Evolutionary conservation across 1,284 basidiomycete species (phyloP).

Genomic region (Microbotryomycetes sp.): DNA sequence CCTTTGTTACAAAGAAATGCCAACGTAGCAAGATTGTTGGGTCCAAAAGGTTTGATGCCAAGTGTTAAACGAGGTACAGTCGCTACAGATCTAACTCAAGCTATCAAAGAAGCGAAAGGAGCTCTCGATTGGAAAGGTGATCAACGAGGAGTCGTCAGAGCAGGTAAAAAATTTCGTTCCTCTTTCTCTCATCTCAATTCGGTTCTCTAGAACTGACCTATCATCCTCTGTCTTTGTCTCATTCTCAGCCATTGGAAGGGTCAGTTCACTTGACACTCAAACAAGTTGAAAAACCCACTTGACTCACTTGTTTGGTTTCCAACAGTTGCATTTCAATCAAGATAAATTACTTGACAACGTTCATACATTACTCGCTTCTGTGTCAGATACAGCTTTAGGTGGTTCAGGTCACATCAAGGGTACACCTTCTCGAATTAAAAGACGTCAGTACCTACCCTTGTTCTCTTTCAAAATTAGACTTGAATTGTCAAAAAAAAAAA

Average conservation of each 20-base stretch:
- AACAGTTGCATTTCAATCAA: slow-evolving; percentile 22
- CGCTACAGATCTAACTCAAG: slow-evolving; percentile 73
- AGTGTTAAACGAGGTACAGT: slow-evolving; percentile 90
- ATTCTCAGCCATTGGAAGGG: slow-evolving; percentile 1
- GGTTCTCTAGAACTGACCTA: background rate
- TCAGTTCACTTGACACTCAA: background rate
- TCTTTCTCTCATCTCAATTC: background rate
- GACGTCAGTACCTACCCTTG: slow-evolving; percentile 19
- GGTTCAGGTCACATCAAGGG: slow-evolving; percentile 24
- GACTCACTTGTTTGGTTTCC: slow-evolving; percentile 2
- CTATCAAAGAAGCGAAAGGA: slow-evolving; percentile 71
- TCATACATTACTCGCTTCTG: slow-evolving; percentile 30
- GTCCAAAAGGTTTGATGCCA: slow-evolving; percentile 93
- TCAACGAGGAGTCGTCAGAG: slow-evolving; percentile 73
- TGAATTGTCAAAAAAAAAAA: background rate
- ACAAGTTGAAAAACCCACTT: background rate
- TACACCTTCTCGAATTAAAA: slow-evolving; percentile 15
- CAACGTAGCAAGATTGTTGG: slow-evolving; percentile 78
- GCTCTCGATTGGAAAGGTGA: slow-evolving; percentile 91
- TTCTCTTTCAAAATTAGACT: too few species aligned
- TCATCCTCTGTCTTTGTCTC: too few species aligned
- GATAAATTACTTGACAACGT: slow-evolving; percentile 32
- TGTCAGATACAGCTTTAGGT: slow-evolving; percentile 31
- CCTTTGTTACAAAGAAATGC: slow-evolving; percentile 61
- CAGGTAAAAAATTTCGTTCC: slow-evolving; percentile 36